Conservation (phyloP, 2,329 filamentous ascomycete genomes). For the Neobulgaria alba region DNA sequence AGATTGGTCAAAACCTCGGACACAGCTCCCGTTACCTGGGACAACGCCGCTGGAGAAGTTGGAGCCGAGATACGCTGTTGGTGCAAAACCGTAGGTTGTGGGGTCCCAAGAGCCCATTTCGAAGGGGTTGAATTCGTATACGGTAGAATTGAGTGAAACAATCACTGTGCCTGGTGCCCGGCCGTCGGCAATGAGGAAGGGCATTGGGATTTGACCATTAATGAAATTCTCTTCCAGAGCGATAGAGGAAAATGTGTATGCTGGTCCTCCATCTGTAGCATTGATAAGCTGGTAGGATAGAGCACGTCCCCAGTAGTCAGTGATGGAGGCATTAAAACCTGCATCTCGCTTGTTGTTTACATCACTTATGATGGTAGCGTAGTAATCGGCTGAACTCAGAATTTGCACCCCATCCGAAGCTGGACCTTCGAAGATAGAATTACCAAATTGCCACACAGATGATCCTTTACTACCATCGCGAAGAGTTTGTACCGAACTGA, state of each 20-base stretch:
- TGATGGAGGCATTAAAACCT: constrained; percentile 62
- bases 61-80: constrained; percentile 63
- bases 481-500: constrained; percentile 56
- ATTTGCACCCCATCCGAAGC: constrained; percentile 40
- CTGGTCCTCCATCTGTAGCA: constrained; percentile 61
- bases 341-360: constrained; percentile 55
- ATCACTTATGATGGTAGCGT: constrained; percentile 45
- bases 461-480: constrained; percentile 36
- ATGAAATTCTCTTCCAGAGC: constrained; percentile 53
- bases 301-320: constrained; percentile 83
- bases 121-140: constrained; percentile 72
- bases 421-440: constrained; percentile 54
- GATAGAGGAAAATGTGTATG: constrained; percentile 78
- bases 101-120: constrained; percentile 74
- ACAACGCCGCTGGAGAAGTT: constrained; percentile 58
- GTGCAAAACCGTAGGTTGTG: constrained; percentile 61
- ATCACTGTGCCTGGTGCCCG: constrained; percentile 52
- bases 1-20: constrained; percentile 73
- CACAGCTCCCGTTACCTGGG: constrained; percentile 48
- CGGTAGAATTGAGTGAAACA: constrained; percentile 62
- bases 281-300: constrained; percentile 83
- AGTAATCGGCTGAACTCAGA: constrained; percentile 53
- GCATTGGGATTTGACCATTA: constrained; percentile 58
- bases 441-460: constrained; percentile 52
- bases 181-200: constrained; percentile 63